These are phyloP conservation scores for Plasmopara viticola DNA, from an alignment of 352 stramenopile species.

Conservation along the genomic window DNA sequence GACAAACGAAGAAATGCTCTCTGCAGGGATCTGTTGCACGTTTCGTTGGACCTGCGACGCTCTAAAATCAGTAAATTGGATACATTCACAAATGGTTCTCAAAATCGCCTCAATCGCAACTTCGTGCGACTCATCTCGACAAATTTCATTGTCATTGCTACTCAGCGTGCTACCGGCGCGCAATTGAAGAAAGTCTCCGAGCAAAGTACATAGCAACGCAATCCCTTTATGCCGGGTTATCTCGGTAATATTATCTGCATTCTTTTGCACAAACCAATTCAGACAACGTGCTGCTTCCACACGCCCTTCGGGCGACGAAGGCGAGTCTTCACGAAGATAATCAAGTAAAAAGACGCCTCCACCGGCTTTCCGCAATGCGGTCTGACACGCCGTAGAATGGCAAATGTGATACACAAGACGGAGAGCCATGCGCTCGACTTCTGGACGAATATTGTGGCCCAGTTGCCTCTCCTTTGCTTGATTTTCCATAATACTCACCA, in stretches of 20 bases:
- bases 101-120: constrained; percentile 67
- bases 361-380: constrained; percentile 54
- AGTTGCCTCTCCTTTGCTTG: constrained; percentile 49
- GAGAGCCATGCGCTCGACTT: constrained; percentile 68
- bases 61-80: constrained; percentile 47
- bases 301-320: constrained; percentile 43
- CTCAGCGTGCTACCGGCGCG: constrained; percentile 24
- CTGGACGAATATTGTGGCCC: constrained; percentile 31
- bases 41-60: constrained; percentile 26
- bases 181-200: constrained; percentile 55
- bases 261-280: constrained; percentile 69
- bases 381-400: constrained; percentile 57
- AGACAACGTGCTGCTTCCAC: constrained; percentile 67
- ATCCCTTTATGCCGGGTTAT: constrained; percentile 52
- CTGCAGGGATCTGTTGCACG: constrained; percentile 46
- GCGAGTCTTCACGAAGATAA: constrained; percentile 46
- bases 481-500: constrained; percentile 64
- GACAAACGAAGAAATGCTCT: constrained; percentile 57
- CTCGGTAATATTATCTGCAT: constrained; percentile 64
- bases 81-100: constrained; percentile 68
- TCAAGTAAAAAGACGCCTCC: constrained; percentile 45
- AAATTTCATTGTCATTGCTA: constrained; percentile 12
- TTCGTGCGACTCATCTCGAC: constrained; percentile 53
- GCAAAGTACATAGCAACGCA: constrained; percentile 37
- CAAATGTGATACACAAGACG: constrained; percentile 72